Base-by-base conservation (phyloP, 768 basidiomycete species). In the Russula earlei region DNA sequence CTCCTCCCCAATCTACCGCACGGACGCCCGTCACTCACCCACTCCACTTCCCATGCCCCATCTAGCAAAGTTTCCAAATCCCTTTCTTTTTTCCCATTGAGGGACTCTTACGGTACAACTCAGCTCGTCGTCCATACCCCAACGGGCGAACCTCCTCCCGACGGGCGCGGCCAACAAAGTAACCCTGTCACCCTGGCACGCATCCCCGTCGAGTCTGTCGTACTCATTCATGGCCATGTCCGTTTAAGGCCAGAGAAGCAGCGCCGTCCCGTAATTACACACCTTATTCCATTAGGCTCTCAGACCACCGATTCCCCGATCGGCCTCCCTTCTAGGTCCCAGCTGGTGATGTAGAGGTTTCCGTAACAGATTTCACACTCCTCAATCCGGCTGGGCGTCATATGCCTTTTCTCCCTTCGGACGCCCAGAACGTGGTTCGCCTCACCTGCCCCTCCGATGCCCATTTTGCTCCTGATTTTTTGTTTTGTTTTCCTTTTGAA, bases 391-490 rank as follows among this genome's bases (percentile, higher is more conserved):
- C 91, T 2, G 73, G 76, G 59, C 66, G 69, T 37, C 71, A 72
- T 52, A 69, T 97, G 60, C 93, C 94, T n/a, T 96, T 96, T 70
- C 74, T 83, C 48, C 91, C 93, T 37, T 88, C 85, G 55, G 84
- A 87, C 67, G 72, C 77, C 22, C 81, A 83, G 60, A 83, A 83
- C 67, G 67, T 91, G 72, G 93, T 91, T 68, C 64, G 85, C 70
- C 56, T 38, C 33, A 56, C 22, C 14, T 14, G 2, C 42, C n/a
- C 11, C 37, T 62, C 44, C 19, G 31, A 6, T 24, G 29, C 31
- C 37, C 31, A 36, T 56, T 49, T 47, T 49, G 37, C 22, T 56
- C 22, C 58, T 29, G 50, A 46, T 43, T 43, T 50, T 49, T 27
- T 5, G 5, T 29, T 29, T 29, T 29, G 5, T n/a, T 19, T 25